Base-by-base conservation (phyloP, 345 rosid genomes). In the Salix arbutifolia region DNA sequence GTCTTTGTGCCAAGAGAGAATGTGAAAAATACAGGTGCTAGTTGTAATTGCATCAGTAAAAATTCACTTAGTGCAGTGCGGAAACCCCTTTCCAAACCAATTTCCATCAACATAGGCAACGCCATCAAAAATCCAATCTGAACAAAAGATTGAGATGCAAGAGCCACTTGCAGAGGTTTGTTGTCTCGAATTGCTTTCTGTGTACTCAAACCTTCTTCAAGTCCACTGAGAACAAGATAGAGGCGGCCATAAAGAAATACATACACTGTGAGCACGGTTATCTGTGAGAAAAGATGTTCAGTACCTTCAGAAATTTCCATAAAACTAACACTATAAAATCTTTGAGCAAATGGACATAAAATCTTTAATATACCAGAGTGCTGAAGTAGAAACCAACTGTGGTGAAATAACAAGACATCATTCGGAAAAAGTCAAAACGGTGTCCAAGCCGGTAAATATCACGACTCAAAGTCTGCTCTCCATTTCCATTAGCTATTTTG, bases 1-100 rank as follows among this genome's bases (percentile, higher is more conserved):
- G 99, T 94, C 91, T 96, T 96, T 70, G 99, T 96, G 66, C 99
- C 99, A 67, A 96, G 98, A 76, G 99, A 96, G 81, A 96, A 96
- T 11, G 99, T 92, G 86, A 96, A 96, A 82, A 96, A 96, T 62
- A 96, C 98, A 0, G 99, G 99, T 50, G 99, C 98, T 44, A 96
- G 74, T 74, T 96, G 99, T 76, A 96, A 82, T 80, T 94, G 98
- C 99, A 96, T 96, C 85, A 94, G 85, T 79, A 96, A 82, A 78
- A 94, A 94, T 80, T 96, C 97, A 88, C 97, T 96, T 31, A 94
- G 84, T 53, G 99, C 98, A 76, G 94, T 92, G 65, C 97, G 90
- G 80, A 96, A 94, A 78, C 99, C 99, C 78, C 94, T 88, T 83
- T 96, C 99, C 83, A 96, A 76, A 46, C 98, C 99, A 66, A 94